Conservation (phyloP, 1,139 yeast genomes). For the Diutina sp. region DNA sequence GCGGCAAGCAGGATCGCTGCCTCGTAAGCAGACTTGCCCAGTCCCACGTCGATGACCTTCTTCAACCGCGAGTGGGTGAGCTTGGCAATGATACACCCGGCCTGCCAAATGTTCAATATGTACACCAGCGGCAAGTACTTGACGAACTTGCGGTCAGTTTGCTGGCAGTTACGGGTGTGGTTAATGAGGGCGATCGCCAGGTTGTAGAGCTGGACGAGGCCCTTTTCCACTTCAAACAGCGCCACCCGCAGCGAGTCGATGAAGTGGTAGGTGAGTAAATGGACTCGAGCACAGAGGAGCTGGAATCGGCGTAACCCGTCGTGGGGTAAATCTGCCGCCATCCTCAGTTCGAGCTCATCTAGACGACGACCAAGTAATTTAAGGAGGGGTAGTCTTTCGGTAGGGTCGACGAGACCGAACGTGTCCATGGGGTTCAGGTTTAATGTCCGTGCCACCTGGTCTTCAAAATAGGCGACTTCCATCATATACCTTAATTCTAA, state of each 20-base stretch:
- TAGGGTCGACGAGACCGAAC: slow-evolving; percentile 49
- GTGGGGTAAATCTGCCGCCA: slow-evolving; percentile 10
- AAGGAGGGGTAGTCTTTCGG: slow-evolving; percentile 63
- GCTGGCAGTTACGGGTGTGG: slow-evolving; percentile 53
- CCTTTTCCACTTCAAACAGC: slow-evolving; percentile 54
- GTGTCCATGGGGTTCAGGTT: slow-evolving; percentile 62
- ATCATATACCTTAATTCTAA: slow-evolving; percentile 56
- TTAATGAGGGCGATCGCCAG: slow-evolving; percentile 61
- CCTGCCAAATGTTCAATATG: slow-evolving; percentile 79
- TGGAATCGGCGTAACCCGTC: slow-evolving; percentile 64
- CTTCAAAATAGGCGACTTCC: slow-evolving; percentile 75
- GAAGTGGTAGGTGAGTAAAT: slow-evolving; percentile 69
- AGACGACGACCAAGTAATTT: slow-evolving; percentile 59
- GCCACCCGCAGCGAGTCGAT: slow-evolving; percentile 49
- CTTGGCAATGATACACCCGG: slow-evolving; percentile 73
- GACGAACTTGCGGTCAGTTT: slow-evolving; percentile 48
- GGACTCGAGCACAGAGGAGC: slow-evolving; percentile 62
- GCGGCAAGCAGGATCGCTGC: slow-evolving; percentile 59
- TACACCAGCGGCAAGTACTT: slow-evolving; percentile 76
- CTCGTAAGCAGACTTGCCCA: slow-evolving; percentile 63
- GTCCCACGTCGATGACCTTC: slow-evolving; percentile 49
- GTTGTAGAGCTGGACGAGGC: slow-evolving; percentile 65
- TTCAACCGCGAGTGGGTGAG: slow-evolving; percentile 65
- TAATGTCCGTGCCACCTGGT: slow-evolving; percentile 68
- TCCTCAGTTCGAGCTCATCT: slow-evolving; percentile 56